Evolutionary conservation across 768 basidiomycete species (phyloP), one percentile per base, ranked within the genome.

Genomic region (Guyanaporus albipodus): DNA sequence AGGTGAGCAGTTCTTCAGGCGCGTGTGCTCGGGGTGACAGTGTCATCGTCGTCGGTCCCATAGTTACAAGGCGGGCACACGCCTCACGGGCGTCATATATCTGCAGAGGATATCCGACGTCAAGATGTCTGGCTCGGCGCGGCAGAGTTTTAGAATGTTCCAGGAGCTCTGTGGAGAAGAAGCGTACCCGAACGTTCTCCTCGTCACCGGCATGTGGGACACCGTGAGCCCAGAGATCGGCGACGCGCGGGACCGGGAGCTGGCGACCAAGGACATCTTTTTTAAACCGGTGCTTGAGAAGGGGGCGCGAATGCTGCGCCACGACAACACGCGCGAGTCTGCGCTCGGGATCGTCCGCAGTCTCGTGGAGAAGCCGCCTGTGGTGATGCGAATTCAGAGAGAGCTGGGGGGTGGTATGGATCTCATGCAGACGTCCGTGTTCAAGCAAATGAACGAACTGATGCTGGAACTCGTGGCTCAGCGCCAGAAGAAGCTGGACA

Each of bases 121-220:
- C 50, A 69, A 74, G 32, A 66, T 80, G 37, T 71, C 72, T 11
- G 74, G 74, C 10, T 72, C 73, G 8, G 68, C 75, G 12, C 66
- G 61, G 9, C 70, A 72, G 46, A 75, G 74, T 53, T 75, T 77
- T 49, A 66, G 61, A 22, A 70, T 78, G 67, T 78, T 80, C 59
- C 63, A 72, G 28, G 68, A 75, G 42, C 66, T 81, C 21, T 80
- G 79, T 42, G 79, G 79, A 2, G 70, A 74, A 37, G 65, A 59
- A 15, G 59, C 72, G 3, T 71, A 76, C 27, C 56, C 63, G 15
- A 78, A 73, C 44, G 73, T 81, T 27, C 59, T 74, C 15, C 70
- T 81, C 23, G 71, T 72, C 44, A 79, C 80, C 2, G 75, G 69
- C 22, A 78, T 75, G 74, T 79, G 78, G 78, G 70, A 67, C 15